These are phyloP conservation scores for Chlamydomonas reinhardtii DNA, from an alignment of 163 green algal species.

Conservation along the genomic window DNA sequence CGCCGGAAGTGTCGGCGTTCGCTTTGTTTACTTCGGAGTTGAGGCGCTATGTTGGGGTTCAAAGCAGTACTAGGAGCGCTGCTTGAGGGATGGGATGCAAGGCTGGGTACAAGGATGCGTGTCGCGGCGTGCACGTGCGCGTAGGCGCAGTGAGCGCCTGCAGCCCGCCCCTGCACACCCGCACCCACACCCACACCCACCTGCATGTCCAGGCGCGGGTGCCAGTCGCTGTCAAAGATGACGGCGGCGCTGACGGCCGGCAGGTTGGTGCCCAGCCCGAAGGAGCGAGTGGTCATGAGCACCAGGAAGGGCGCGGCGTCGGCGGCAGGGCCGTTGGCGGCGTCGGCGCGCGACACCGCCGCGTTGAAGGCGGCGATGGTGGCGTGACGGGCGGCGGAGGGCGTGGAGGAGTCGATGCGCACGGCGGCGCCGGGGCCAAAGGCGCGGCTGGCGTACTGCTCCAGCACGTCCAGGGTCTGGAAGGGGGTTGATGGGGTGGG, in stretches of 20 bases:
- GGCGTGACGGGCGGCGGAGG: conserved; percentile 54
- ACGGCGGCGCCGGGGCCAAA: conserved; percentile 55
- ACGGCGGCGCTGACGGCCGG: conserved; percentile 68
- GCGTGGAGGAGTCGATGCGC: conserved; percentile 63
- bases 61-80: no score
- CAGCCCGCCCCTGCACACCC: no score
- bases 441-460: conserved; percentile 47
- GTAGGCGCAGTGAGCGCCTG: no score
- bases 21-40: no score
- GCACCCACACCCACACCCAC: background rate
- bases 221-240: conserved; percentile 84
- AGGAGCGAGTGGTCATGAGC: conserved; percentile 67
- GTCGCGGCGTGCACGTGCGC: no score
- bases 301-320: conserved; percentile 62
- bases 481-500: background rate
- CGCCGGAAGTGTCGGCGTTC: no score
- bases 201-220: conserved; percentile 71
- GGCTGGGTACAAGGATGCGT: no score
- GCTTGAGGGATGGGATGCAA: no score
- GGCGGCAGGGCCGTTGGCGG: background rate
- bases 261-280: conserved; percentile 85
- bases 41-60: no score
- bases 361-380: conserved; percentile 65
- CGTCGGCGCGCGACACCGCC: conserved; percentile 5
- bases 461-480: conserved; percentile 70